phyloP scores from a whole-genome alignment of 495 filamentous ascomycete species.

The Neurospora terricola region DNA sequence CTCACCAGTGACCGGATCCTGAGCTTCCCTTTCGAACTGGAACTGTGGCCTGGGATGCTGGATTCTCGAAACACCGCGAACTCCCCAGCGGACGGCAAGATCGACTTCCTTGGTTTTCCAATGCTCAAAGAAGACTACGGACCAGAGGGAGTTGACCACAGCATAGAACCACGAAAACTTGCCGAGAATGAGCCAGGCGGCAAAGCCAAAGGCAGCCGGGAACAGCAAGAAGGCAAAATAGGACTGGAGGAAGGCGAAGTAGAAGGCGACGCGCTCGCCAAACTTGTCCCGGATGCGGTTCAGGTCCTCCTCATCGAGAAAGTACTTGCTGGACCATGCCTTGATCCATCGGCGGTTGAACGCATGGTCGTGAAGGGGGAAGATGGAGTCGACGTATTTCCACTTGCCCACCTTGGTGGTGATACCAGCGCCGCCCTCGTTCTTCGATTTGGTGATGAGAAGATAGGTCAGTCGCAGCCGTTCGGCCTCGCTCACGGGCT shows the following conservation, averaged over 20 bases:
- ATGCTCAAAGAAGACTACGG: constrained; percentile 85
- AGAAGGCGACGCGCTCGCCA: constrained; percentile 91
- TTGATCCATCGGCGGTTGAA: constrained; percentile 90
- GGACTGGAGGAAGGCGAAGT: constrained; percentile 90
- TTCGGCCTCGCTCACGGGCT: constrained; percentile 79
- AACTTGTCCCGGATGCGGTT: constrained; percentile 79
- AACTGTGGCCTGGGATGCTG: constrained; percentile 70
- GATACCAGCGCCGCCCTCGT: constrained; percentile 85
- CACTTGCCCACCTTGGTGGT: constrained; percentile 73
- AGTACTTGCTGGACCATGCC: constrained; percentile 74
- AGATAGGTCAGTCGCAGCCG: constrained; percentile 74
- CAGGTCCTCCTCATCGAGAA: constrained; percentile 66
- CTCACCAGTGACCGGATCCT: constrained; percentile 82
- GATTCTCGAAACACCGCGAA: constrained; percentile 75
- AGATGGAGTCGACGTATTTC: constrained; percentile 75
- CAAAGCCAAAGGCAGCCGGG: constrained; percentile 74
- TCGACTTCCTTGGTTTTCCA: constrained; percentile 95
- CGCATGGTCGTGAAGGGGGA: constrained; percentile 76
- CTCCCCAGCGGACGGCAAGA: constrained; percentile 84
- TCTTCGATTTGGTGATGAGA: constrained; percentile 70
- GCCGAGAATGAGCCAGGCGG: constrained; percentile 73
- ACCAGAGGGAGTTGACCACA: constrained; percentile 74
- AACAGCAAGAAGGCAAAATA: constrained; percentile 83
- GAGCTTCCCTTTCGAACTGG: constrained; percentile 59
- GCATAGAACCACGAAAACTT: constrained; percentile 79